Evolutionary conservation across 257 asterid species (phyloP).

Genomic region (Coffea eugenioides): DNA sequence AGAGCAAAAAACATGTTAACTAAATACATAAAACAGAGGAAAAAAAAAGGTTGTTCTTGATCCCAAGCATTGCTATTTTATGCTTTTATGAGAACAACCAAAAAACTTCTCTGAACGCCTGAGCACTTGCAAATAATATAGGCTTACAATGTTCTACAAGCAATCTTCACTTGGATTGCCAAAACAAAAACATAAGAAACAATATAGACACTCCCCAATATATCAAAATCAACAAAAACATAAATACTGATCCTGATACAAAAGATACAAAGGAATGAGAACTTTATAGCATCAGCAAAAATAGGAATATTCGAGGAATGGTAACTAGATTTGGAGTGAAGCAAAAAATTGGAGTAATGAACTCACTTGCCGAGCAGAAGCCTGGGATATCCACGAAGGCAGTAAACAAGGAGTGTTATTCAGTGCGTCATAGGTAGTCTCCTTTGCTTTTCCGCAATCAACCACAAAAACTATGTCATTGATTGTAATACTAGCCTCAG

Average conservation of each 20-base stretch:
- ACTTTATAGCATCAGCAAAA: neutral
- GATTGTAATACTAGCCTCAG: slow-evolving; percentile 98
- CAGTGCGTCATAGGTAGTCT: slow-evolving; percentile 93
- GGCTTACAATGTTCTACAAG: neutral
- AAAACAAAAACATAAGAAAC: neutral
- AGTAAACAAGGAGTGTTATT: slow-evolving; percentile 90
- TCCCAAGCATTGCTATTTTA: neutral
- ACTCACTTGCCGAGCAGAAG: slow-evolving; percentile 98
- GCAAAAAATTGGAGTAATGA: neutral
- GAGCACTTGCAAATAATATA: neutral
- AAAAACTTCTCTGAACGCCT: neutral
- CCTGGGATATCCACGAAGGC: slow-evolving; percentile 99
- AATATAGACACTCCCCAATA: neutral
- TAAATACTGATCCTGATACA: too few relatives aligned
- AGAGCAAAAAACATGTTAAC: too few relatives aligned
- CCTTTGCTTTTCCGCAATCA: slow-evolving; percentile 99
- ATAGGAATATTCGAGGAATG: neutral
- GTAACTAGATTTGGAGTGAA: neutral
- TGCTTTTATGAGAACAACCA: neutral
- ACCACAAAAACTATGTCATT: slow-evolving; percentile 93
- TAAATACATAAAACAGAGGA: neutral
- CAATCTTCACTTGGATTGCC: neutral
- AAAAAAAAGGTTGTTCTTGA: neutral
- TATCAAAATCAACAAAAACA: too few relatives aligned
- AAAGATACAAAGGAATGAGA: neutral